Conservation (phyloP, 768 basidiomycete genomes). For the Tremella fuciformis region DNA sequence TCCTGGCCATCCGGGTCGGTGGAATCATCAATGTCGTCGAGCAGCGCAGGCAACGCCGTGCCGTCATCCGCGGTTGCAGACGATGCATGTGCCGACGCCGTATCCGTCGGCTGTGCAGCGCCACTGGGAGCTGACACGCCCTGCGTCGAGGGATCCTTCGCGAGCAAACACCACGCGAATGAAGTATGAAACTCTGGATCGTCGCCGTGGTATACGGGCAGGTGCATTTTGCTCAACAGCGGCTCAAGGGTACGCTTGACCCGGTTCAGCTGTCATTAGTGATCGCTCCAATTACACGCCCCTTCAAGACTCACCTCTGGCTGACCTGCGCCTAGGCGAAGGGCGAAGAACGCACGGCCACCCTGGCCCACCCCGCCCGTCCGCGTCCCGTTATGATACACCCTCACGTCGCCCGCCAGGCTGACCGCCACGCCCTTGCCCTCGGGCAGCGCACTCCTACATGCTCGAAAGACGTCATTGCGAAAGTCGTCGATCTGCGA, state of each 20-base stretch:
- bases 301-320: constrained; percentile 59
- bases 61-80: not conserved
- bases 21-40: not conserved
- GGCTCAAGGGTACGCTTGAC: constrained; percentile 63
- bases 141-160: not conserved
- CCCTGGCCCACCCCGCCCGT: constrained; percentile 33
- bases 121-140: not conserved
- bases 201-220: constrained; percentile 72
- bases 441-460: not conserved
- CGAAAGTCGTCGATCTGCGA: constrained; percentile 59
- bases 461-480: constrained; percentile 13
- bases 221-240: constrained; percentile 61
- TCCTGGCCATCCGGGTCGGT: not conserved
- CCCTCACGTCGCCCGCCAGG: constrained; percentile 63
- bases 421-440: constrained; percentile 57
- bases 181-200: constrained; percentile 81
- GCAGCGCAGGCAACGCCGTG: not conserved
- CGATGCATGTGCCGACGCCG: not conserved
- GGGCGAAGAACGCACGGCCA: constrained; percentile 67
- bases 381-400: constrained; percentile 59
- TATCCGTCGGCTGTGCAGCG: not conserved
- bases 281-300: constrained; percentile 9
- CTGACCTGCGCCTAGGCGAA: constrained; percentile 82
- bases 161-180: constrained; percentile 72
- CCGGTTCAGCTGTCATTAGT: constrained; percentile 58